Percentiles rank a stretch among this genome's conserved stretches.
Evolutionary conservation across 768 basidiomycete genomes (phyloP).

Genomic region (Naganishia vaughanmartiniae): DNA sequence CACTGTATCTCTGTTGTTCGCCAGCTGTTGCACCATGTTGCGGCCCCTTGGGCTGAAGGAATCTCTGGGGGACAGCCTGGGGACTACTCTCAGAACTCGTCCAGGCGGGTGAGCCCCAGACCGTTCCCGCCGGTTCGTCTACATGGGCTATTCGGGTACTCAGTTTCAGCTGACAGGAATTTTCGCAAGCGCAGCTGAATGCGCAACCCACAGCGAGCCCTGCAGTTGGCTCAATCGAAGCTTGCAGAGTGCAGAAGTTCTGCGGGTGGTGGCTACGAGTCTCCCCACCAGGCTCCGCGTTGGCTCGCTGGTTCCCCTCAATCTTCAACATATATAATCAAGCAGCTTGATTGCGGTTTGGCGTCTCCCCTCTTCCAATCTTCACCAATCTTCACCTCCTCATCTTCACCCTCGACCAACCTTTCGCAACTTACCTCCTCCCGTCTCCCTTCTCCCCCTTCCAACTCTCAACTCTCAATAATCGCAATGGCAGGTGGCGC

Average conservation of each 20-base stretch:
- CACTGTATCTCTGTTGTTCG: not conserved
- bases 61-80: no score
- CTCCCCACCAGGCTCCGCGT: constrained; percentile 19
- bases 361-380: not conserved
- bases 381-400: not conserved
- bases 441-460: constrained; percentile 17
- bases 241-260: not conserved
- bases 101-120: constrained; percentile 16
- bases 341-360: not conserved
- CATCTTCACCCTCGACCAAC: not conserved
- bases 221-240: not conserved
- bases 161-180: constrained; percentile 20
- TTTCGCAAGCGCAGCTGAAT: not conserved
- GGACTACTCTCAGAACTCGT: no score
- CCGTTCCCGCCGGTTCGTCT: constrained; percentile 14
- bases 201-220: not conserved
- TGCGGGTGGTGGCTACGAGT: not conserved
- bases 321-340: not conserved
- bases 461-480: constrained; percentile 4
- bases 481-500: constrained; percentile 47
- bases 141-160: not conserved
- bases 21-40: no score
- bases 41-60: no score
- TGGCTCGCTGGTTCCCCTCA: constrained; percentile 12
- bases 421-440: not conserved